phyloP scores from a whole-genome alignment of 768 basidiomycete genomes.

The Mycena rebaudengoi region DNA sequence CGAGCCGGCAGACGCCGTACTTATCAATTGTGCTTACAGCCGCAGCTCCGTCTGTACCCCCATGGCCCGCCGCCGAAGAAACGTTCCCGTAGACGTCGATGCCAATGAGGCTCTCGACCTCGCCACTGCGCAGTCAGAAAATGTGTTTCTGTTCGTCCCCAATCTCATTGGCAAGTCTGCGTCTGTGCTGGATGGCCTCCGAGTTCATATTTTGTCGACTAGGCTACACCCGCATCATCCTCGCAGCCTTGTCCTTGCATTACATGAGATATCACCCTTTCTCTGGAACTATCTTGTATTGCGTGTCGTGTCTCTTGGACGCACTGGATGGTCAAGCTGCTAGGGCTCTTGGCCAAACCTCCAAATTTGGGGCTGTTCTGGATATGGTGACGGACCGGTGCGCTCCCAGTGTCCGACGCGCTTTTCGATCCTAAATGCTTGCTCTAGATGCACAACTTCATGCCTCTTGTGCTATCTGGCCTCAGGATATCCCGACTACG shows the following conservation, averaged over 20 bases:
- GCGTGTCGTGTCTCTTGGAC: slow-evolving; percentile 91
- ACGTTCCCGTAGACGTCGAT: slow-evolving; percentile 73
- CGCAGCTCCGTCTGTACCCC: background rate
- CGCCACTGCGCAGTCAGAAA: slow-evolving; percentile 91
- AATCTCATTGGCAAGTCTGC: slow-evolving; percentile 87
- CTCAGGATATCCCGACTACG: slow-evolving; percentile 86
- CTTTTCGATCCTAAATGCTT: slow-evolving; percentile 4
- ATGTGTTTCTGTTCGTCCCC: slow-evolving; percentile 96
- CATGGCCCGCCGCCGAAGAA: slow-evolving; percentile 49
- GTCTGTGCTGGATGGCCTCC: slow-evolving; percentile 8
- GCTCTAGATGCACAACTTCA: slow-evolving; percentile 90
- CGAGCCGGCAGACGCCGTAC: no score
- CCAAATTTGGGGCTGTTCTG: slow-evolving; percentile 96
- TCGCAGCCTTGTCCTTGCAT: slow-evolving; percentile 88
- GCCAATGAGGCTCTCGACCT: slow-evolving; percentile 88
- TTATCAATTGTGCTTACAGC: no score
- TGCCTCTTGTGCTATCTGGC: slow-evolving; percentile 95
- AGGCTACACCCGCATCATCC: slow-evolving; percentile 92
- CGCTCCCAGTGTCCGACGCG: slow-evolving; percentile 32
- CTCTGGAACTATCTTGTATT: slow-evolving; percentile 89
- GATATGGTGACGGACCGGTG: slow-evolving; percentile 99
- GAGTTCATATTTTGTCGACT: slow-evolving; percentile 23
- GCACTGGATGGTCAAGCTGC: slow-evolving; percentile 96
- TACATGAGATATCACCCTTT: slow-evolving; percentile 97
- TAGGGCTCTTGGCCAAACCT: slow-evolving; percentile 86